Base-by-base conservation (phyloP, 106 monocot genomes). In the Platanthera guangdongensis region DNA sequence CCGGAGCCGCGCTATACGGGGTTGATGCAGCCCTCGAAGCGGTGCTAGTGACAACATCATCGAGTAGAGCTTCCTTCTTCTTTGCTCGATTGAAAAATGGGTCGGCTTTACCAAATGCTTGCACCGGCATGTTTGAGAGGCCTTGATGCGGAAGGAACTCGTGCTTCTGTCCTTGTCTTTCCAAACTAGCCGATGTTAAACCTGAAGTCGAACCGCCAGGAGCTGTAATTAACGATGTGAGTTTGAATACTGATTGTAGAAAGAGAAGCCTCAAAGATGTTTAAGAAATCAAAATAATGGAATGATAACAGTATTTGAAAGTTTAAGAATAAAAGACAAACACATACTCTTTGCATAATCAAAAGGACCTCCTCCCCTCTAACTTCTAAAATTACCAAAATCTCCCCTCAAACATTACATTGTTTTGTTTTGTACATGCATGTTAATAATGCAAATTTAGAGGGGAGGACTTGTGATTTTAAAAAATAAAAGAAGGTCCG, bases 51-150 rank as follows among this genome's bases (percentile, higher is more conserved):
- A 83, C 86, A 52, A 88, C 92, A 79, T 92, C 89, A 81, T 89
- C 86, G 51, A 92, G 92, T 30, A 86, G 65, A 13, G 81, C 85
- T 75, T 89, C 89, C 30, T 78, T 93, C 78, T 87, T 93, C 77
- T 85, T 90, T 62, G 78, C 87, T 78, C 76, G 84, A 52, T 50
- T 85, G 18, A 30, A 65, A 25, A 80, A 45, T 51, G 45, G 51
- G 22, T 88, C 86, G 47, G 54, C 72, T 75, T 83, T 86, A 54
- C 47, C 52, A 73, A 81, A 75, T 71, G 62, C 13, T 81, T 84
- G 85, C 8, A 84, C 92, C 50, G 76, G 52, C 49, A 80, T 55
- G 8, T 80, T 71, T 77, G 55, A 19, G 48, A 51, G 9, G 13
- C 79, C 70, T 62, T 79, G 77, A 80, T 62, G 53, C 47, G 65